A percentile compares a stretch with the other conserved stretches of the same genome.
Conservation (phyloP, 78 protist species). For the Dictyostelium brefeldianum region DNA sequence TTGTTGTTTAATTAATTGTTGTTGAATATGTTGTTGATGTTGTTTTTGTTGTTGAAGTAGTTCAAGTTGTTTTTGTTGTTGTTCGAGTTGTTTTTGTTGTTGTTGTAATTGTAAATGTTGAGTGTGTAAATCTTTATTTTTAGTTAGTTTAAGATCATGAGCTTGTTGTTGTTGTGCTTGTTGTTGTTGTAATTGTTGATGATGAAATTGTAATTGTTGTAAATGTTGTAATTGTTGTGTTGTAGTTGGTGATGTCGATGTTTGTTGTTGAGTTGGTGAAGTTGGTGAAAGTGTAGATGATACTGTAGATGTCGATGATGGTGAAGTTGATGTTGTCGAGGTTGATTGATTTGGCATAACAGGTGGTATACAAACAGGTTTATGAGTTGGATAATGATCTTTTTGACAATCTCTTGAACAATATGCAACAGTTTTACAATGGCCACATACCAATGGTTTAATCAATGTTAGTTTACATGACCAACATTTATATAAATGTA, state of each 20-base stretch:
- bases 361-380: conserved; percentile 7
- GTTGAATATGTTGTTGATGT: not conserved
- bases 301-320: not conserved
- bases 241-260: not conserved
- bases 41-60: not conserved
- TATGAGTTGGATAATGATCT: conserved; percentile 52
- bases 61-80: not conserved
- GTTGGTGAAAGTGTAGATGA: not conserved
- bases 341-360: not conserved
- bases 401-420: conserved; percentile 71
- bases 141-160: not conserved
- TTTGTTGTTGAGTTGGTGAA: not conserved
- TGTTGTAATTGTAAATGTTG: not conserved
- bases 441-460: conserved; percentile 62
- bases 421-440: conserved; percentile 64
- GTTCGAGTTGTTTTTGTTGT: not conserved
- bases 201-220: not conserved
- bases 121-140: not conserved
- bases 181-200: not conserved
- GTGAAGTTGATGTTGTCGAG: not conserved
- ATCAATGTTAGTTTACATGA: conserved; percentile 37
- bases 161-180: not conserved
- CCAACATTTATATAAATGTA: conserved; percentile 52
- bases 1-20: too few species aligned
- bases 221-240: not conserved